phyloP scores from a whole-genome alignment of 306 rosid genomes.

The Malus fusca region DNA sequence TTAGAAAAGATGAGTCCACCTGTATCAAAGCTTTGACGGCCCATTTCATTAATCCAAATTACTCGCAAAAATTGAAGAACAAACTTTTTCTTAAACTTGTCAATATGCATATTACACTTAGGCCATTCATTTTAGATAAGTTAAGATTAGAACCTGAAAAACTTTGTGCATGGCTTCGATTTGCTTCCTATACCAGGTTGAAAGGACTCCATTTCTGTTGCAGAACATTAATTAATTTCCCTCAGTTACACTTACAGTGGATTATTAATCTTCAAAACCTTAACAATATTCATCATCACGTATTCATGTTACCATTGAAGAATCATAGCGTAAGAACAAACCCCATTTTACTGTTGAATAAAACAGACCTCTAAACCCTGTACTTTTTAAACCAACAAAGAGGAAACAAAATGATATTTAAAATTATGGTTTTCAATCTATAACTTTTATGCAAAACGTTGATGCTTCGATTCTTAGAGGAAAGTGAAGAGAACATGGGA shows the following conservation, averaged over 20 bases:
- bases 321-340: background rate
- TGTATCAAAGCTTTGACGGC: conserved; percentile 70
- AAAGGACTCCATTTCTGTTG: conserved; percentile 86
- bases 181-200: conserved; percentile 94
- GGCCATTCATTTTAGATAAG: conserved; percentile 61
- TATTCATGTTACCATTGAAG: conserved; percentile 1
- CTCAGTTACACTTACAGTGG: conserved; percentile 52
- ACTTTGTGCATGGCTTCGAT: conserved; percentile 99
- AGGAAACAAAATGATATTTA: background rate
- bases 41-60: conserved; percentile 67
- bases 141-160: conserved; percentile 99
- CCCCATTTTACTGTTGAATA: background rate
- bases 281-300: conserved; percentile 28
- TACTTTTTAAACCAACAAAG: background rate
- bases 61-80: conserved; percentile 20
- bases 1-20: conserved; percentile 59
- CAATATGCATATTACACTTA: conserved; percentile 36
- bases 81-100: conserved; percentile 25
- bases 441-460: background rate
- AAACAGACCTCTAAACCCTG: background rate
- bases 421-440: background rate
- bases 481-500: background rate
- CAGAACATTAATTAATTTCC: conserved; percentile 78
- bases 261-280: conserved; percentile 39
- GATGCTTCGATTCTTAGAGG: background rate